phyloP scores from a whole-genome alignment of 805 yeast species.

The Pichia thaimueangensis region DNA sequence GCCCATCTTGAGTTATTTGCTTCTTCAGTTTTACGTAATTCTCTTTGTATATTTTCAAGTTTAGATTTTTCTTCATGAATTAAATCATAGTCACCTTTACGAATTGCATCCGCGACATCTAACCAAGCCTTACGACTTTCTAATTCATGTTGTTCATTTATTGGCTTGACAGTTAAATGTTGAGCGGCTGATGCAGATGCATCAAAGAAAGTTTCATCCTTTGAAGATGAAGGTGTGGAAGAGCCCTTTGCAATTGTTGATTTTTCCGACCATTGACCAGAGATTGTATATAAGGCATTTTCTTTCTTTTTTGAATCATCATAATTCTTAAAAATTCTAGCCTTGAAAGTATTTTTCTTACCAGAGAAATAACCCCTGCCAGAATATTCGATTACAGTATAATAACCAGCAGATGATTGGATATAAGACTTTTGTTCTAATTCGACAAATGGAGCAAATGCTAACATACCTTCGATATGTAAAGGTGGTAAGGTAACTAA shows the following conservation, averaged over 20 bases:
- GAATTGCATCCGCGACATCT: slow-evolving; percentile 83
- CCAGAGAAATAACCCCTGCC: slow-evolving; percentile 97
- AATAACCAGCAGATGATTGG: slow-evolving; percentile 74
- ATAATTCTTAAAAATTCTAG: slow-evolving; percentile 59
- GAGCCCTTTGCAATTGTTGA: slow-evolving; percentile 59
- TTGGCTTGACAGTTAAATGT: slow-evolving; percentile 67
- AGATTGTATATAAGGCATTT: slow-evolving; percentile 68
- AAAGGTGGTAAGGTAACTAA: slow-evolving; percentile 87
- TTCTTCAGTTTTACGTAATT: slow-evolving; percentile 64
- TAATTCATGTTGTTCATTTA: slow-evolving; percentile 69
- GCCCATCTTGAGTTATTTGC: slow-evolving; percentile 64
- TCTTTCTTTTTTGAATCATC: slow-evolving; percentile 44
- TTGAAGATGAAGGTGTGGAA: slow-evolving; percentile 35
- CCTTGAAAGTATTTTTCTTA: slow-evolving; percentile 88
- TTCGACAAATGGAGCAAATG: slow-evolving; percentile 92
- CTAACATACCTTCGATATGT: slow-evolving; percentile 88
- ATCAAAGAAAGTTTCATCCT: slow-evolving; percentile 55
- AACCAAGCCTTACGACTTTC: slow-evolving; percentile 90
- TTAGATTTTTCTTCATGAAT: slow-evolving; percentile 70
- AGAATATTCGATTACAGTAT: slow-evolving; percentile 66
- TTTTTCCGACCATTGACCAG: slow-evolving; percentile 89
- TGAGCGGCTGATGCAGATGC: slow-evolving; percentile 46
- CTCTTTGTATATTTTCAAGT: slow-evolving; percentile 84
- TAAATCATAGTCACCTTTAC: slow-evolving; percentile 62
- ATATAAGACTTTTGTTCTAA: slow-evolving; percentile 83